Evolutionary conservation across 2,329 filamentous ascomycete genomes (phyloP).

Genomic region (Pyrenophora graminea): DNA sequence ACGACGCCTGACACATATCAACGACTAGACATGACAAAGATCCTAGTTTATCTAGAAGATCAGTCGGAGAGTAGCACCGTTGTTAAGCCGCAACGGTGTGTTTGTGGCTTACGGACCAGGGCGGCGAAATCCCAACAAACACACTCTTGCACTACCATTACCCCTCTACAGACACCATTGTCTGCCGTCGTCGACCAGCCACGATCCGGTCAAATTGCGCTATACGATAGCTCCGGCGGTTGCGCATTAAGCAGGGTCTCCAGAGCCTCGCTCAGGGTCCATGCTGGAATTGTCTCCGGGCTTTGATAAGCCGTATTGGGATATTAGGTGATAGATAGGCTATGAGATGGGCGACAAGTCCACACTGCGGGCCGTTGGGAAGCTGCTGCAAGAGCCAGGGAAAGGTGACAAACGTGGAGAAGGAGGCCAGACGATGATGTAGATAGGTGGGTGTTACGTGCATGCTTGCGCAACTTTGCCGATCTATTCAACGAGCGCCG

Average conservation of each 20-base stretch:
- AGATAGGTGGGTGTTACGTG: neutral
- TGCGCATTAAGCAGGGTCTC: conserved; percentile 8
- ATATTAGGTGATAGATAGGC: conserved; percentile 10
- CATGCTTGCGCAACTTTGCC: too few species aligned
- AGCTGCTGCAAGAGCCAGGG: conserved; percentile 5
- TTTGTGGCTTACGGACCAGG: conserved; percentile 8
- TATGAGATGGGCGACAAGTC: conserved; percentile 15
- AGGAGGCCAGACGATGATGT: neutral
- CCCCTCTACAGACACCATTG: conserved; percentile 6
- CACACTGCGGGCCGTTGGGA: conserved; percentile 20
- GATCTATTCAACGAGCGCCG: neutral
- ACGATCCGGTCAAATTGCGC: neutral
- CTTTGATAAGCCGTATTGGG: conserved; percentile 9
- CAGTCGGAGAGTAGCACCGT: conserved; percentile 10
- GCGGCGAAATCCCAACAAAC: conserved; percentile 22
- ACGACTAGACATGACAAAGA: neutral
- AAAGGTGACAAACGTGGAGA: conserved; percentile 1
- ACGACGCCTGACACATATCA: conserved; percentile 3
- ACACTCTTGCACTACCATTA: neutral
- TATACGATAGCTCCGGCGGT: conserved; percentile 1
- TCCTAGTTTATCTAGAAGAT: neutral
- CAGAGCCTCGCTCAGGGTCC: neutral
- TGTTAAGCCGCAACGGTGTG: conserved; percentile 16
- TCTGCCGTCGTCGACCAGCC: conserved; percentile 1
- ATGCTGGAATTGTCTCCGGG: conserved; percentile 9